phyloP scores from a whole-genome alignment of 257 asterid species.

The Mentha longifolia region DNA sequence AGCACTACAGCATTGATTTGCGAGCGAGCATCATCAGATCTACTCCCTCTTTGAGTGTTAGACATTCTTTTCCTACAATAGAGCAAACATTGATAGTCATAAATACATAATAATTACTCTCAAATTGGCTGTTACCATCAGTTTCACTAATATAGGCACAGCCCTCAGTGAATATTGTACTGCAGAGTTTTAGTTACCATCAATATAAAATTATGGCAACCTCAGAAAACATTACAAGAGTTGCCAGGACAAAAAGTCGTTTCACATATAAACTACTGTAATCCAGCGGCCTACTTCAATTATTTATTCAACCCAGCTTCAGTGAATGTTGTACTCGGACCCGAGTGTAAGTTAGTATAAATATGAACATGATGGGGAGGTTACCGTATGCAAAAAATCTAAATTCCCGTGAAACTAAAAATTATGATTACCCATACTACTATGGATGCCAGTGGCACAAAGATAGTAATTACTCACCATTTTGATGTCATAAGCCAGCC shows the following conservation, averaged over 20 bases:
- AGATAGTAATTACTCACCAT: constrained; percentile 49
- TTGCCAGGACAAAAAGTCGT: neutral
- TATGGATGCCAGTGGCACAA: neutral
- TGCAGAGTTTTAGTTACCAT: neutral
- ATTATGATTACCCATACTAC: neutral
- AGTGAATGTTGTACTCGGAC: neutral
- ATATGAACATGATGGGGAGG: neutral
- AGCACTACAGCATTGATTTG: constrained; percentile 22
- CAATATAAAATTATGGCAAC: neutral
- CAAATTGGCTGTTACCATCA: neutral
- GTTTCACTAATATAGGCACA: neutral
- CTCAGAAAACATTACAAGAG: neutral
- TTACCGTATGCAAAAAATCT: neutral
- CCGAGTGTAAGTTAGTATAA: neutral
- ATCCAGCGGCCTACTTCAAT: too few relatives aligned
- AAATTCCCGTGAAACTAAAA: neutral
- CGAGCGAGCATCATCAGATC: constrained; percentile 19
- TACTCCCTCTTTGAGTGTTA: constrained; percentile 29
- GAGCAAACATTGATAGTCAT: constrained; percentile 24
- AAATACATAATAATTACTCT: neutral
- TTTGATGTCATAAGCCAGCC: constrained; percentile 46
- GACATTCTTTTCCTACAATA: constrained; percentile 44
- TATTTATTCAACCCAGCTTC: neutral
- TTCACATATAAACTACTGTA: neutral
- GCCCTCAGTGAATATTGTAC: neutral